Evolutionary conservation across 1,284 basidiomycete genomes (phyloP), one percentile per base, ranked within the genome.

Genomic region (Trametes hirsuta): DNA sequence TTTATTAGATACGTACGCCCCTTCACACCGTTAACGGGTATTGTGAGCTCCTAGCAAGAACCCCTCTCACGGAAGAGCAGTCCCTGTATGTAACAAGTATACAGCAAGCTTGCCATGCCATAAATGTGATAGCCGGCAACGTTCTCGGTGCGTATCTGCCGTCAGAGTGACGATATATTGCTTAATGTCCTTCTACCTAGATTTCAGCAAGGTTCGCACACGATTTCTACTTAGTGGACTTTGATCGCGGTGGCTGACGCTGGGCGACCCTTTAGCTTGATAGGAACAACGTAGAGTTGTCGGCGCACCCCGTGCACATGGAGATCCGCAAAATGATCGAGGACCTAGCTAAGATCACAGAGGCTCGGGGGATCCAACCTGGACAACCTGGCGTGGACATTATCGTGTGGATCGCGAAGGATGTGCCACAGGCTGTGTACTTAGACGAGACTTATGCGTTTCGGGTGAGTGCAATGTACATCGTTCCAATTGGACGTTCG

Each of bases 111-210:
- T 74, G 72, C 36, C 71, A 74, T 61, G 70, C 72, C 2, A 70
- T 73, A 63, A 74, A 74, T 47, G 68, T 74, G 40, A 72, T 74
- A 18, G 71, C 72, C 9, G 72, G 71, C 21, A 74, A 74, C 36
- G 72, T 74, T 1, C 64, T 74, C 9, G 71, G 71, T 73, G 47
- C 24, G 45, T 49, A 1, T 22, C 4, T 44, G 8, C 12, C 22
- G 37, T 22, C 36, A 21, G 42, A 2, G 21, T 24, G 2, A 35
- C 50, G 21, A 48, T 18, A 12, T 55, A 9, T 11, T 25, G 30
- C 49, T 55, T 8, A 46, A 30, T 8, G 22, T 14, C 3, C 14
- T 3, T 47, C 6, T 22, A 9, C 34, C 6, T 37, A 72, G 71
- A 73, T 51, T 73, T 71, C 58, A 73, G 70, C 68, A 73, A 73